Evolutionary conservation across 164 flowering plant genomes (phyloP).

Genomic region (Saururus chinensis): DNA sequence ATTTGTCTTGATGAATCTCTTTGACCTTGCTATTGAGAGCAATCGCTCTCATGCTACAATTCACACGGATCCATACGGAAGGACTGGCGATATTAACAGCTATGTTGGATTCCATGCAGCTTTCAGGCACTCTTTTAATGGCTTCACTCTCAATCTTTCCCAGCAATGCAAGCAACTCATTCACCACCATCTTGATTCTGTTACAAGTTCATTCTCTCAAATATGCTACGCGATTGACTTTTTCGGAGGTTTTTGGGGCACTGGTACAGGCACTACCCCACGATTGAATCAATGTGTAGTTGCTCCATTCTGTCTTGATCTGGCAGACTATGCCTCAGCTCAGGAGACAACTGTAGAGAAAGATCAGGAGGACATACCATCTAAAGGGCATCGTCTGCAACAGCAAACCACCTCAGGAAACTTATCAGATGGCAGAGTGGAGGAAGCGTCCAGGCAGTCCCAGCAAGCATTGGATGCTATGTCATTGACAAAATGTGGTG

Average conservation of each 20-base stretch:
- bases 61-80: conserved; percentile 62
- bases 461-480: too few species aligned
- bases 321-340: conserved; percentile 36
- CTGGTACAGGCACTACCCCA: conserved; percentile 17
- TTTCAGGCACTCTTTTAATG: conserved; percentile 60
- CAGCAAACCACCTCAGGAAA: conserved; percentile 76
- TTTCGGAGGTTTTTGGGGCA: conserved; percentile 27
- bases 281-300: conserved; percentile 33
- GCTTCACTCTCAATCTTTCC: conserved; percentile 63
- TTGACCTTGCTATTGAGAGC: conserved; percentile 84
- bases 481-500: too few species aligned
- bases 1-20: conserved; percentile 75
- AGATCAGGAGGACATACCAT: conserved; percentile 75
- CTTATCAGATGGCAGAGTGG: conserved; percentile 38
- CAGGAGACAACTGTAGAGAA: conserved; percentile 22
- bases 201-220: conserved; percentile 89
- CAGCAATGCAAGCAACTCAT: conserved; percentile 88
- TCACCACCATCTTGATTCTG: conserved; percentile 92
- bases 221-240: conserved; percentile 61
- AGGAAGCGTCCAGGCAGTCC: too few species aligned
- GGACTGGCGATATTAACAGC: conserved; percentile 68
- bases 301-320: conserved; percentile 46
- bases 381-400: conserved; percentile 36
- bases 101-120: conserved; percentile 92
- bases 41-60: conserved; percentile 35